phyloP scores from a whole-genome alignment of 225 moss, liverwort and hornwort species.

The Ulota crispa region DNA sequence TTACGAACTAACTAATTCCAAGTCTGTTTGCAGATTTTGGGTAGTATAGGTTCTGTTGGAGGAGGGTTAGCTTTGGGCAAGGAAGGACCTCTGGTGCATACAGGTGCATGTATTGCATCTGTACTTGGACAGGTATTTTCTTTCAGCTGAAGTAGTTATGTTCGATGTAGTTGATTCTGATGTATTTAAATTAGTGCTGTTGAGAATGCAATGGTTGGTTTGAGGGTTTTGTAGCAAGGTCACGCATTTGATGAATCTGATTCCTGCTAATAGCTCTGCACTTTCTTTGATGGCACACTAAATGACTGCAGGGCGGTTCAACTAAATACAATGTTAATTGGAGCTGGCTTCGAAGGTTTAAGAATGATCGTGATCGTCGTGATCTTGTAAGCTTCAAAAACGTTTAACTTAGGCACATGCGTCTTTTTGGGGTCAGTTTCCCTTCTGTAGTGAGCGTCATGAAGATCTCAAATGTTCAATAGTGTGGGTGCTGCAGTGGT shows the following conservation, averaged over 20 bases:
- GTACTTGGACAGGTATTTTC: slow-evolving; percentile 82
- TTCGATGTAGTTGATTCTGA: slow-evolving; percentile 11
- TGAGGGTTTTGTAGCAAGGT: not conserved
- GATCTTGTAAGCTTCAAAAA: slow-evolving; percentile 72
- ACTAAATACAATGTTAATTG: slow-evolving; percentile 92
- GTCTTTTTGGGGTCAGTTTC: slow-evolving; percentile 9
- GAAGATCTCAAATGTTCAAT: not conserved
- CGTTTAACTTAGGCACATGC: not conserved
- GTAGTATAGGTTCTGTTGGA: slow-evolving; percentile 97
- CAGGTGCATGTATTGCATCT: slow-evolving; percentile 94
- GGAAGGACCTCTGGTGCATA: slow-evolving; percentile 94
- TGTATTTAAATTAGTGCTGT: not conserved
- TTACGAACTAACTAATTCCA: not conserved
- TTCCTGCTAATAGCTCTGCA: slow-evolving; percentile 13
- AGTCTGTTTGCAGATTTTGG: slow-evolving; percentile 60
- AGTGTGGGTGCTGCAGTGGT: not conserved
- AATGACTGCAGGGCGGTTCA: slow-evolving; percentile 80
- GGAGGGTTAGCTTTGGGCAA: slow-evolving; percentile 93
- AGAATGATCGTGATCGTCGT: slow-evolving; percentile 89
- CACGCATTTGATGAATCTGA: not conserved
- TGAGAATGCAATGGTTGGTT: not conserved
- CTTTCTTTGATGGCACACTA: slow-evolving; percentile 25
- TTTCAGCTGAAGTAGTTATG: not conserved
- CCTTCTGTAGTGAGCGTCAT: slow-evolving; percentile 3
- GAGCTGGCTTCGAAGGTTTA: slow-evolving; percentile 91